These are phyloP conservation scores for Fusarium duplospermum DNA, from an alignment of 2,329 filamentous ascomycete genomes.

Conservation along the genomic window DNA sequence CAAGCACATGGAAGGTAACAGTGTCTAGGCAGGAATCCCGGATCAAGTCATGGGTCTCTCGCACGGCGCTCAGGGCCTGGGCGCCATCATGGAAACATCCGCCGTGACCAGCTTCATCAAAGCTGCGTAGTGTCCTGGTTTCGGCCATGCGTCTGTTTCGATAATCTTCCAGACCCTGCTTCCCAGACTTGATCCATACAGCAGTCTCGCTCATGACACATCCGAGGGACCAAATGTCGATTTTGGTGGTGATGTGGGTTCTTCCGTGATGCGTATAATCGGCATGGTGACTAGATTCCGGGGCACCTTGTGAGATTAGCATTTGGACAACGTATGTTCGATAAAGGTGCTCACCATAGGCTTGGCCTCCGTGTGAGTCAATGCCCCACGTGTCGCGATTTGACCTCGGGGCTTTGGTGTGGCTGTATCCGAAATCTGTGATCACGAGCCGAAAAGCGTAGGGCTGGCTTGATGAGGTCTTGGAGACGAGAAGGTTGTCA, in stretches of 20 bases:
- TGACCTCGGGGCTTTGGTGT: not conserved
- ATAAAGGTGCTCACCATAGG: not conserved
- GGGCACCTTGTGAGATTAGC: not conserved
- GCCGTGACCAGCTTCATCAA: not conserved
- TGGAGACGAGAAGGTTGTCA: slow-evolving; percentile 14
- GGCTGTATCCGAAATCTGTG: slow-evolving; percentile 16
- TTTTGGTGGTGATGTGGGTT: not conserved
- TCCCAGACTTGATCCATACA: not conserved
- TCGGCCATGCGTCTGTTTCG: not conserved
- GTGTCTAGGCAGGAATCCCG: no score
- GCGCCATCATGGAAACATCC: slow-evolving; percentile 10
- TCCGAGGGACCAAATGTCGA: slow-evolving; percentile 11
- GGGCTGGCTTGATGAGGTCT: not conserved
- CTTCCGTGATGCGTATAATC: not conserved
- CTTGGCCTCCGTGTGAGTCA: slow-evolving; percentile 3
- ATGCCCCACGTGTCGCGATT: not conserved
- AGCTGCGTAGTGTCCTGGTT: not conserved
- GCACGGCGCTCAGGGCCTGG: not conserved
- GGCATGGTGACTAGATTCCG: slow-evolving; percentile 5
- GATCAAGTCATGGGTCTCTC: no score
- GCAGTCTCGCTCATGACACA: slow-evolving; percentile 12
- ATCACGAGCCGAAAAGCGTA: slow-evolving; percentile 12
- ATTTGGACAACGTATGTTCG: fast-evolving
- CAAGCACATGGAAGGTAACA: not conserved
- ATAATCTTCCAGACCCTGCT: not conserved